Evolutionary conservation across 805 yeast genomes (phyloP).

Genomic region (Isabelozyma gotoi): DNA sequence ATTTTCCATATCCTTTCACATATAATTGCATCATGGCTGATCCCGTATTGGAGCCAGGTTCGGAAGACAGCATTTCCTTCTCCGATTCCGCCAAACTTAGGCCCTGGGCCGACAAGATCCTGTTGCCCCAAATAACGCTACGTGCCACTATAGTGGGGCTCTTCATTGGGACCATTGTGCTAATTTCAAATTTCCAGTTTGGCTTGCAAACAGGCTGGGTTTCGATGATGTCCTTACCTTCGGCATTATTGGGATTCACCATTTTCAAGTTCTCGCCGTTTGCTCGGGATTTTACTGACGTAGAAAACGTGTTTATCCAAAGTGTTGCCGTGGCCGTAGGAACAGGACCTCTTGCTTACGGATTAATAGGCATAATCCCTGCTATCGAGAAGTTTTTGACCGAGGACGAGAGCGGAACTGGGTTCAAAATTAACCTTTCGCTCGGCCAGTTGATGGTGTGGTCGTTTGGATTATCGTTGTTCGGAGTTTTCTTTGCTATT

Average conservation of each 20-base stretch:
- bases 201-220: constrained; percentile 99
- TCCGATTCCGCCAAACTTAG: neutral
- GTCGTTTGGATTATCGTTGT: constrained; percentile 85
- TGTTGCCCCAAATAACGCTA: constrained; percentile 64
- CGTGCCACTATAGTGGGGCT: constrained; percentile 78
- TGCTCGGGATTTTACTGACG: constrained; percentile 56
- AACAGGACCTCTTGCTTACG: constrained; percentile 94
- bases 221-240: constrained; percentile 96
- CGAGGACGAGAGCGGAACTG: constrained; percentile 71
- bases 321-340: constrained; percentile 96
- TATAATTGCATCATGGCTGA: too few species aligned
- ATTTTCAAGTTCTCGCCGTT: constrained; percentile 66
- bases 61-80: neutral
- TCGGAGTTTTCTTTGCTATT: constrained; percentile 94
- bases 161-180: constrained; percentile 79
- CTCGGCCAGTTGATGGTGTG: constrained; percentile 65
- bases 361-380: constrained; percentile 92
- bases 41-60: too few species aligned
- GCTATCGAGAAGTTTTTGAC: constrained; percentile 90
- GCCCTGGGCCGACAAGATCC: constrained; percentile 49
- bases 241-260: constrained; percentile 85
- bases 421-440: constrained; percentile 32
- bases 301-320: constrained; percentile 91
- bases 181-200: constrained; percentile 90
- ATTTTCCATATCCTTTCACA: too few species aligned